Evolutionary conservation across 1,139 yeast genomes (phyloP), one percentile per base, ranked within the genome.

Genomic region (Meyerozyma elateridarum): DNA sequence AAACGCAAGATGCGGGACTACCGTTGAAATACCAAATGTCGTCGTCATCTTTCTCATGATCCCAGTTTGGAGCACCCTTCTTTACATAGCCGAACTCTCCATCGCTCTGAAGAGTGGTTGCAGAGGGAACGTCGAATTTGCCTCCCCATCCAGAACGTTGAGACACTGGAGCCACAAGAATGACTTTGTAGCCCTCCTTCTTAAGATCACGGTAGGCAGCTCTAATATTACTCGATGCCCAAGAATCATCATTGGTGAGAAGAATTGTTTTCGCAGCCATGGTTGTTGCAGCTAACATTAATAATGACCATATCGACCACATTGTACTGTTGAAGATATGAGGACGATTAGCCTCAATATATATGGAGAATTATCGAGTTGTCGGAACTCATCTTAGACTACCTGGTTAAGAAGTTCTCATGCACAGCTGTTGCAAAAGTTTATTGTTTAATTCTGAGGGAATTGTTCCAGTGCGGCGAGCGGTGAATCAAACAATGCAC

Each of bases 71-170:
- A 22, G 56, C 56, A 12, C 73, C 74, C 0, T 44, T 48, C 38
- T 56, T 54, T 31, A 56, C 57, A 41, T 61, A 64, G 11, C 52
- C 52, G 39, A 67, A 69, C 38, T 61, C 64, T 16, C 63, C 70
- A 37, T 62, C 62, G 5, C 35, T 30, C 9, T 41, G 18, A 6
- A 24, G 27, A 15, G 27, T 24, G 18, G 14, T 24, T n/a, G 27
- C 14, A 8, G 20, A 9, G 16, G 81, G 75, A 37, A 70, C 49
- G 34, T 56, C 61, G 44, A 75, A 75, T 40, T 64, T 66, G 36
- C 81, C 81, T 42, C 76, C 73, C 55, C 62, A 73, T 5, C 81
- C 82, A 3, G 80, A 73, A 58, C 76, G 68, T 54, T 76, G 80
- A 25, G 64, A 61, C 14, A 65, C 77, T 25, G 82, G 80, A 15